Base-by-base conservation (phyloP, 352 stramenopile species). In the Globisporangium nunn region DNA sequence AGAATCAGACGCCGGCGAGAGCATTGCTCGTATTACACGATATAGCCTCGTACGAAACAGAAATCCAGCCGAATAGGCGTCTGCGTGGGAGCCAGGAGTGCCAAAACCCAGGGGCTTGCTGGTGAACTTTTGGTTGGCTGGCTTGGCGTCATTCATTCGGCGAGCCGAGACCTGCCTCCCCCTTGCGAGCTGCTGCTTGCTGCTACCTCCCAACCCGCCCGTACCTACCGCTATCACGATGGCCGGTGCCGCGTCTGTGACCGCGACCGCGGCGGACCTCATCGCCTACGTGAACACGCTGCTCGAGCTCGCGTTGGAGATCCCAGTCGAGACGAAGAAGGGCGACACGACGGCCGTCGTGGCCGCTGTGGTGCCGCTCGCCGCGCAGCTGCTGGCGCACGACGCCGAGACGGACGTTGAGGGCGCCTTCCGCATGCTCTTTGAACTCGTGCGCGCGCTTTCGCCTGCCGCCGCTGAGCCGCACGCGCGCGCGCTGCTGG, bases 211-310 rank as follows among this genome's bases (percentile, higher is more conserved):
- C 23, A 23, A 23, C 23, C 23, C 23, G 1, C 23, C 23, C 23
- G 23, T 23, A 23, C 23, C 23, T 23, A 23, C 23, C 23, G 23
- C 23, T 23, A 23, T 23, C 23, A 23, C 23, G 23, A 48, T 48
- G 43, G n/a, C 43, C 23, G 43, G n/a, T 11, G 17, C n/a, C 17
- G 33, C 10, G 33, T 30, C 43, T 10, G 30, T 61, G 15, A 28
- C 56, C 30, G 59, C 54, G 29, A 59, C 56, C 48, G 72, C 75
- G 50, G 69, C 78, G 54, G 72, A 92, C 56, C 74, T 94, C 60
- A 68, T 88, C 58, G 56, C 78, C 54, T 91, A 90, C 62, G 81
- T 90, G 58, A 85, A 85, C 69, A 88, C 82, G 70, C 79, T 94
- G 50, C 67, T 91, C 40, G 74, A 76, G 49, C 59, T 74, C 55